Evolutionary conservation across 108 stramenopile species (phyloP), one percentile per base, ranked within the genome.

Genomic region (Heterococcus sp.): DNA sequence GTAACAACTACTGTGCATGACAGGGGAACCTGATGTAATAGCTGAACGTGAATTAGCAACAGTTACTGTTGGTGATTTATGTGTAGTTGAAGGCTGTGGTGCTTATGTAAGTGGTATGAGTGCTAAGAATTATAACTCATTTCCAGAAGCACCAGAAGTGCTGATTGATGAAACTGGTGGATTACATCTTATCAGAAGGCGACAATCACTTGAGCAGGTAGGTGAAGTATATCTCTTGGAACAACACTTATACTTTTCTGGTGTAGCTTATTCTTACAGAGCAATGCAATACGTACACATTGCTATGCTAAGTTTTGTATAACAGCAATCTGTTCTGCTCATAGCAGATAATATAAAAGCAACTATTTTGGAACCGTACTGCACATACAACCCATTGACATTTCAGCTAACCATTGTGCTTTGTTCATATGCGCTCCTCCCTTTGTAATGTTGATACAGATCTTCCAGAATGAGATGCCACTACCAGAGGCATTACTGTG

Each of bases 81-180:
- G 92, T 0, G 91, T 96, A 35, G 94, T 98, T 87, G 96, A 96
- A 86, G 95, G 95, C 70, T 93, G 93, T 75, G 97, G 97, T 32
- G 97, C 97, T 4, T 98, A 98, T 88, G 96, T 96, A 80, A 65
- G 92, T 14, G 95, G 94, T 30, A 98, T 98, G 97, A 93, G 93
- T 77, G 91, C 95, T 32, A 96, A 96, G 90, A 95, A 96, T 89
- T 98, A 98, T 92, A 98, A 98, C 80, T 92, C 92, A 68, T 98
- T 96, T 87, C 97, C 97, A 2, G 95, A 96, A 81, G 93, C 96
- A 3, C 94, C 96, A 11, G 97, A 98, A 90, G 94, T 78, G 38
- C 68, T 79, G 66, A 88, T 91, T 2, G 89, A 84, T 38, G 35
- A 72, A 71, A 79, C 87, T 2, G 94, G 93, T 27, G 83, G 91